Evolutionary conservation across 768 basidiomycete species (phyloP), one percentile per base, ranked within the genome.

Genomic region (Symmetrospora coprosmae): DNA sequence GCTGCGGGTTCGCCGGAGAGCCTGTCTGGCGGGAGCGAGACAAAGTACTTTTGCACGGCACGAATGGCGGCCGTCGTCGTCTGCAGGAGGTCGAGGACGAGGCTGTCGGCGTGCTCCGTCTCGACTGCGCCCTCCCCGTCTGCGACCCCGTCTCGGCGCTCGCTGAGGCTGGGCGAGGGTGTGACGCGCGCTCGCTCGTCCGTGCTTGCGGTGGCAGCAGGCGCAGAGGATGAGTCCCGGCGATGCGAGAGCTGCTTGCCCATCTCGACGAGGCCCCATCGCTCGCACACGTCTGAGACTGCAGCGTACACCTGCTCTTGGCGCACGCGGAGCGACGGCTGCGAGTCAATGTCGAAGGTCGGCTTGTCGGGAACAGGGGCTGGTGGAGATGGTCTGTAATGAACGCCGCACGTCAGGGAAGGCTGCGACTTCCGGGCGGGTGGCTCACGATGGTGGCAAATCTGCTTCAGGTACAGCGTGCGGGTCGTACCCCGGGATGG

Each of bases 61-160:
- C 89, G 81, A 46, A 94, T 81, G 3, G 85, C 81, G 38, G 78
- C 79, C 6, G 87, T 88, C 0, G 88, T 90, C 1, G 77, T 80
- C 71, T 86, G 83, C 60, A 92, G 79, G 4, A 82, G 75, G 4
- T 75, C 76, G 8, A 91, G 78, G 6, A 94, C 78, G 63, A 66
- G 50, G 0, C 37, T 39, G 25, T 46, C 7, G 41, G 65, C 62
- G 14, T 53, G 60, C 6, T 59, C 64, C 13, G 25, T n/a, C 23
- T 40, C n/a, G n/a, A n/a, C n/a, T n/a, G n/a, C n/a, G n/a, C n/a
- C n/a, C n/a, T n/a, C n/a, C n/a, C n/a, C n/a, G n/a, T n/a, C n/a
- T n/a, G n/a, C n/a, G n/a, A n/a, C n/a, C n/a, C n/a, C n/a, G n/a
- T n/a, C n/a, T 9, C 43, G 9, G 16, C 25, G 9, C 25, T 23